Percentiles rank a stretch among this genome's conserved stretches.
These are phyloP conservation scores for Perkinsus marinus DNA, from an alignment of 169 alveolate genomes.

Conservation along the genomic window DNA sequence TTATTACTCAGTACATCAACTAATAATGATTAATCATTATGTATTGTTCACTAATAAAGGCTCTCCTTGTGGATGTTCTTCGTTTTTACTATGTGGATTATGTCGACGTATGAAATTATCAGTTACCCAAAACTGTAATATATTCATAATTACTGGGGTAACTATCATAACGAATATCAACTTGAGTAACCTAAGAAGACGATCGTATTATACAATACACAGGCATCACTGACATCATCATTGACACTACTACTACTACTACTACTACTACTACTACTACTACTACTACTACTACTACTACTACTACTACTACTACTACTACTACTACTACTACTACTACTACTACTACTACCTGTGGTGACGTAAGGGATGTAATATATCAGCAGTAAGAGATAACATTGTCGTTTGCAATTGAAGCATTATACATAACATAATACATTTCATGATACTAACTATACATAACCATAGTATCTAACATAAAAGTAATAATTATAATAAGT, in stretches of 20 bases:
- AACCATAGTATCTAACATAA: neutral
- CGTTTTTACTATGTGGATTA: neutral
- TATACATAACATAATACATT: neutral
- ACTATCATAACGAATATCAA: conserved; percentile 14
- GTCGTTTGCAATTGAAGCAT: neutral
- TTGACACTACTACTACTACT: neutral
- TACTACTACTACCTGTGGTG: neutral
- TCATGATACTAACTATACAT: neutral
- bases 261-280: neutral
- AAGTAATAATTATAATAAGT: neutral
- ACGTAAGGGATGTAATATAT: neutral
- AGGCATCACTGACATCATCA: too few species aligned
- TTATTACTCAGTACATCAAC: too few species aligned
- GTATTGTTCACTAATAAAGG: neutral
- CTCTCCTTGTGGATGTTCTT: neutral
- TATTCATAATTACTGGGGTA: conserved; percentile 2
- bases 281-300: neutral
- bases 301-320: neutral
- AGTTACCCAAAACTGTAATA: conserved; percentile 15
- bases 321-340: conserved; percentile 9
- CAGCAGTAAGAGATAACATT: neutral
- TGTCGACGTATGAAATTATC: conserved; percentile 8
- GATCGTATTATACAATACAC: too few species aligned
- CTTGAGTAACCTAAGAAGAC: neutral
- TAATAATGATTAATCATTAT: too few species aligned